Conservation (phyloP, 129 eudicot species). For the Saposhnikovia divaricata region DNA sequence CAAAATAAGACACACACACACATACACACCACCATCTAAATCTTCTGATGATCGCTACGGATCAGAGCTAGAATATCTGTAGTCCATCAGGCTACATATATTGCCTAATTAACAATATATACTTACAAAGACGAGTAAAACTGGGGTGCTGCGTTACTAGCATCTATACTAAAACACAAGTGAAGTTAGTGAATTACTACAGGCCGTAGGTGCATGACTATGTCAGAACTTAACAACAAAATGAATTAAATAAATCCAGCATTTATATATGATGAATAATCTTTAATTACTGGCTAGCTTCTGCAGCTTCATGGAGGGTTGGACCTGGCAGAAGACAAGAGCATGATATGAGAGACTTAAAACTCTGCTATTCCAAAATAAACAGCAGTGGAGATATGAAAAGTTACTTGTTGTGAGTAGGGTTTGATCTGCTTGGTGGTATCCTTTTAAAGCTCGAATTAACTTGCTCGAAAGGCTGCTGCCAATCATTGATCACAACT, state of each 20-base stretch:
- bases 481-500: constrained; percentile 21
- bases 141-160: background rate
- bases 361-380: background rate
- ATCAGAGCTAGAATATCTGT: no score
- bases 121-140: background rate
- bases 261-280: background rate
- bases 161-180: no score
- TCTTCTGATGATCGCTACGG: no score
- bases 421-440: constrained; percentile 1
- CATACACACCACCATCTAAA: no score
- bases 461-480: background rate
- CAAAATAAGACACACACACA: no score
- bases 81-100: no score
- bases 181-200: no score
- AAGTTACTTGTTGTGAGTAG: constrained; percentile 2
- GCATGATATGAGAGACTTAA: constrained; percentile 19
- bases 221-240: no score
- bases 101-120: no score
- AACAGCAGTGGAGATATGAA: background rate
- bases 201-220: no score
- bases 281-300: background rate
- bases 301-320: background rate
- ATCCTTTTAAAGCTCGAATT: background rate
- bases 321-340: constrained; percentile 7
- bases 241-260: background rate